Evolutionary conservation across 2,329 filamentous ascomycete genomes (phyloP).

Genomic region (Cladobotryum protrusum): DNA sequence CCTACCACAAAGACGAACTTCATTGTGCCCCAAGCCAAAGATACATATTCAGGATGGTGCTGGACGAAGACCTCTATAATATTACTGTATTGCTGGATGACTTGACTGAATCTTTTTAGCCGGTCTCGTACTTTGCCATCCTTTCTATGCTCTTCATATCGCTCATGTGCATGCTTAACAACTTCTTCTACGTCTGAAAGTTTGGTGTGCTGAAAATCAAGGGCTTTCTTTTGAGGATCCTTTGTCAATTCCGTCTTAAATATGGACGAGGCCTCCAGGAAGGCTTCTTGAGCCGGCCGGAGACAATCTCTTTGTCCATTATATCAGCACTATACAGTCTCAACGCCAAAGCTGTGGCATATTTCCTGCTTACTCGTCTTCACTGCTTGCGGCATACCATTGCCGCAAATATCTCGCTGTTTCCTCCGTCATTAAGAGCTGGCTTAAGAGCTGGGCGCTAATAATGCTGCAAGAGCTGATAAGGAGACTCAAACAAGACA

Average conservation of each 20-base stretch:
- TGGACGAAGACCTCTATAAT: slow-evolving; percentile 2
- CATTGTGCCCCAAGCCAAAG: slow-evolving; percentile 7
- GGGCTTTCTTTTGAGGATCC: background rate
- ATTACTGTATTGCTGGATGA: background rate
- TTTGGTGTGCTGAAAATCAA: background rate
- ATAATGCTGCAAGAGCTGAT: no score
- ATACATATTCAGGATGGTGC: slow-evolving; percentile 7
- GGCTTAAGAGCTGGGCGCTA: background rate
- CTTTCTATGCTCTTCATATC: background rate
- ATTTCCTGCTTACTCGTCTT: background rate
- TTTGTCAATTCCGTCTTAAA: background rate
- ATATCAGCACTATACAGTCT: background rate
- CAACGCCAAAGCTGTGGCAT: no score
- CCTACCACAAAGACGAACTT: slow-evolving; percentile 4
- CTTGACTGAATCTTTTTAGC: background rate
- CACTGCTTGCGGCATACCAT: background rate
- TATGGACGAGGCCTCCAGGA: background rate
- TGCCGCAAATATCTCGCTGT: background rate
- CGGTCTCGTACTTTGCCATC: background rate
- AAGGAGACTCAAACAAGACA: no score
- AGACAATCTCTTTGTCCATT: background rate
- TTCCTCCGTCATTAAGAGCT: background rate
- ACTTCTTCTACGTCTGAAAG: background rate
- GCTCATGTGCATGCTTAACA: background rate
- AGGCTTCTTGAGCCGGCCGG: background rate